phyloP scores from a whole-genome alignment of 164 flowering plant genomes.

The Amborella trichopoda region DNA sequence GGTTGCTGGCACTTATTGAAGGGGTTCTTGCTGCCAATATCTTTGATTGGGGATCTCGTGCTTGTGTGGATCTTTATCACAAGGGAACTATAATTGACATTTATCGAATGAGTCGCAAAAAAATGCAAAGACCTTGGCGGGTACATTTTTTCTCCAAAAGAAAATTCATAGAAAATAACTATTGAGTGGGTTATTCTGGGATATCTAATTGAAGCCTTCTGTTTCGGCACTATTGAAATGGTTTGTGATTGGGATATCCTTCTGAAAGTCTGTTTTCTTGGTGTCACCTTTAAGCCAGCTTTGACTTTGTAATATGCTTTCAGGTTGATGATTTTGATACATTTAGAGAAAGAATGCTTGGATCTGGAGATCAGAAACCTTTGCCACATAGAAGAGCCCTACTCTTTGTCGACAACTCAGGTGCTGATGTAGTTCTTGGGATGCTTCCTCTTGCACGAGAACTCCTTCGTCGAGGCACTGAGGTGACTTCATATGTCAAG shows the following conservation, averaged over 20 bases:
- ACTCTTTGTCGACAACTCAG: conserved; percentile 62
- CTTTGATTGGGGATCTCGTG: conserved; percentile 99
- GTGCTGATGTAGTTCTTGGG: conserved; percentile 85
- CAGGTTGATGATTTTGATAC: conserved; percentile 93
- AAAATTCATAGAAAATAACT: neutral
- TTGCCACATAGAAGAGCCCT: conserved; percentile 43
- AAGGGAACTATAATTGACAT: conserved; percentile 96
- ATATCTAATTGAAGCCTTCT: too few species aligned
- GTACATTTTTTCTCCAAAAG: conserved; percentile 24
- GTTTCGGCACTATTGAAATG: neutral
- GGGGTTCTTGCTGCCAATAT: conserved; percentile 99
- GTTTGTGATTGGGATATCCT: neutral
- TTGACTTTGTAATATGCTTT: conserved; percentile 1
- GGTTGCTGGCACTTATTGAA: conserved; percentile 75
- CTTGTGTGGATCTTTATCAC: conserved; percentile 97
- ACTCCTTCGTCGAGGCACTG: conserved; percentile 57
- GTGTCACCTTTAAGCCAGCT: neutral
- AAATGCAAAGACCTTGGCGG: conserved; percentile 99
- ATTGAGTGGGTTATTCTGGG: too few species aligned
- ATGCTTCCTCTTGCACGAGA: conserved; percentile 97
- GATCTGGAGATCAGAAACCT: conserved; percentile 54
- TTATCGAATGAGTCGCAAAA: conserved; percentile 94
- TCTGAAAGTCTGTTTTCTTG: neutral
- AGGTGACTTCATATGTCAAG: too few species aligned
- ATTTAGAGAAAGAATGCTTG: conserved; percentile 79